Base-by-base conservation (phyloP, 768 basidiomycete genomes). In the Pleurotus eryngii region DNA sequence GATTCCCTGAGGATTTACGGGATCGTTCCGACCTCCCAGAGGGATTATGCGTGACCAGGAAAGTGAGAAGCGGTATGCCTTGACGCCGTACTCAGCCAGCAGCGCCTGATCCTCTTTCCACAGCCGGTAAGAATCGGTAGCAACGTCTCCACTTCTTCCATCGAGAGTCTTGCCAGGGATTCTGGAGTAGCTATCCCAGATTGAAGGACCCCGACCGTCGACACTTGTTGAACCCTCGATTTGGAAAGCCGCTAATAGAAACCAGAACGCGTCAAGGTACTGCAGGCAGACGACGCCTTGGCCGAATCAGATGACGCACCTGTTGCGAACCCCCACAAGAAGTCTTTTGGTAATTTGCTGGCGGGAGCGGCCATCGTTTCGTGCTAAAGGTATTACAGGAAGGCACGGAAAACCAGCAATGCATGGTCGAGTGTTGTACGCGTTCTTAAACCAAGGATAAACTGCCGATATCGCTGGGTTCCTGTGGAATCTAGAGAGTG, bases 1-100 rank as follows among this genome's bases (percentile, higher is more conserved):
- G 64, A 90, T 84, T 18, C 89, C 89, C 57, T 77, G 71, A 56
- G 81, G 78, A 70, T 90, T 91, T 62, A 90, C 68, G 14, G 89
- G 85, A 69, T 90, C 89, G 60, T 86, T 75, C 18, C 85, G 79
- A 17, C 89, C 89, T 18, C 87, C 87, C 15, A 84, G 75, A 22
- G 89, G 90, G 58, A 90, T 87, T 61, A 90, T 79, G 24, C 89
- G 79, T 9, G 86, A 81, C 90, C 88, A 90, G 5, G 88, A 77
- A 55, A 92, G 74, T 3, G 86, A 89, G 72, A 92, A 90, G 18
- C 89, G 81, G 72, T 90, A 91, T 2, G 85, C 72, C 63, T 86
- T 87, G 48, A 85, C 83, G 35, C 87, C 86, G 60, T 89, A 87
- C 37, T 76, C 63, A 22, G 75, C 76, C 61, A 92, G 74, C 40